These are phyloP conservation scores for Pachyrhizus erosus DNA, from an alignment of 306 rosid species.

Conservation along the genomic window DNA sequence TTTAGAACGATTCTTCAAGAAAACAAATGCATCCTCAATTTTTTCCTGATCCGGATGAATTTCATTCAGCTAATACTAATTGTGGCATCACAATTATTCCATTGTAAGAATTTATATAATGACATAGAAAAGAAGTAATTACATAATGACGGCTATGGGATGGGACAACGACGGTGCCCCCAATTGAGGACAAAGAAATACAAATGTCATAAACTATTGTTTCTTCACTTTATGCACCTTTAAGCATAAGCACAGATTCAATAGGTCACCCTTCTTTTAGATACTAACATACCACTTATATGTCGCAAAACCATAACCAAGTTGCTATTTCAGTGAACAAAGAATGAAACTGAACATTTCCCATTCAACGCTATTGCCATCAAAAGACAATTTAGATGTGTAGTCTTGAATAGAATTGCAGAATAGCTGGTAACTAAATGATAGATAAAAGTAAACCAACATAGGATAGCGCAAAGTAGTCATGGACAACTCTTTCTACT, in stretches of 20 bases:
- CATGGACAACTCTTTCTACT: not conserved
- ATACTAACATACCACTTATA: not conserved
- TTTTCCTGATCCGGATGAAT: not conserved
- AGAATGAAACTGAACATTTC: not conserved
- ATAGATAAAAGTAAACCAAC: not conserved
- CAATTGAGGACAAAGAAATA: not conserved
- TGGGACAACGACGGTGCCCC: not conserved
- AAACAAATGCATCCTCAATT: not conserved
- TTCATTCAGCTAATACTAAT: not conserved
- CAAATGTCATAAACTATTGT: not conserved
- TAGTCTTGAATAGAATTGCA: not conserved
- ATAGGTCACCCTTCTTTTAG: not conserved
- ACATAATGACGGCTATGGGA: not conserved
- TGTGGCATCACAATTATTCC: not conserved
- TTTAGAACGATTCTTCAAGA: not conserved
- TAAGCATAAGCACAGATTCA: not conserved
- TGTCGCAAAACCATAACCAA: not conserved
- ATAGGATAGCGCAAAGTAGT: not conserved
- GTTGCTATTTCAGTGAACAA: not conserved
- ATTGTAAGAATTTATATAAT: not conserved
- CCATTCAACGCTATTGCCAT: not conserved
- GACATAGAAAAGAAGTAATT: not conserved
- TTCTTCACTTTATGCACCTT: not conserved
- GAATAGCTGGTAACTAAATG: not conserved
- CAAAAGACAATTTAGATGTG: not conserved